These are phyloP conservation scores for Polygonum maritimum DNA, from an alignment of 148 eudicot genomes.

Conservation along the genomic window DNA sequence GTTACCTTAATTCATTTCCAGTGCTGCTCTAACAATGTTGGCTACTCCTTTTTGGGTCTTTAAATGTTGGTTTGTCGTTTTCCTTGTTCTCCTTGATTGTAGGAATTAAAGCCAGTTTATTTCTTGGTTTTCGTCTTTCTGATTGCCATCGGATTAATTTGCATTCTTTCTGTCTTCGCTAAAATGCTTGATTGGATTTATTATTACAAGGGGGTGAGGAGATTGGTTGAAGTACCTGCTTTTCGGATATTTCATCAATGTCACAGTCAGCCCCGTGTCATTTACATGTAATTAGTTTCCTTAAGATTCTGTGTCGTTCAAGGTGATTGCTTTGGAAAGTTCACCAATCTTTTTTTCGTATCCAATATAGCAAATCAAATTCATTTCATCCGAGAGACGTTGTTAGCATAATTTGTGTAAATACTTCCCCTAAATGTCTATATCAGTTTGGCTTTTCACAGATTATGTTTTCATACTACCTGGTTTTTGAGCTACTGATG, in stretches of 20 bases:
- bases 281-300: background rate
- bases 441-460: background rate
- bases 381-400: too few species aligned
- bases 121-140: background rate
- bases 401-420: too few species aligned
- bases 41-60: background rate
- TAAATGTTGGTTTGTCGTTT: background rate
- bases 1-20: slow-evolving; percentile 21
- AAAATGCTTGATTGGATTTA: background rate
- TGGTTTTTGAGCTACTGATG: background rate
- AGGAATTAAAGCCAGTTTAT: background rate
- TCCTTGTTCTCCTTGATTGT: background rate
- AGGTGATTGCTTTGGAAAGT: background rate
- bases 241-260: background rate
- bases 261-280: background rate
- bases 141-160: background rate
- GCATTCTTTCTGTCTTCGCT: background rate
- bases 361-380: too few species aligned
- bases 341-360: too few species aligned
- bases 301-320: background rate
- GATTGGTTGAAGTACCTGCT: background rate
- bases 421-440: background rate
- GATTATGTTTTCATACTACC: background rate
- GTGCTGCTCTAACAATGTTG: slow-evolving; percentile 8
- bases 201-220: background rate